A percentile compares a stretch with the other conserved stretches of the same genome.
phyloP scores from a whole-genome alignment of 345 rosid genomes.

The Microthlaspi erraticum region DNA sequence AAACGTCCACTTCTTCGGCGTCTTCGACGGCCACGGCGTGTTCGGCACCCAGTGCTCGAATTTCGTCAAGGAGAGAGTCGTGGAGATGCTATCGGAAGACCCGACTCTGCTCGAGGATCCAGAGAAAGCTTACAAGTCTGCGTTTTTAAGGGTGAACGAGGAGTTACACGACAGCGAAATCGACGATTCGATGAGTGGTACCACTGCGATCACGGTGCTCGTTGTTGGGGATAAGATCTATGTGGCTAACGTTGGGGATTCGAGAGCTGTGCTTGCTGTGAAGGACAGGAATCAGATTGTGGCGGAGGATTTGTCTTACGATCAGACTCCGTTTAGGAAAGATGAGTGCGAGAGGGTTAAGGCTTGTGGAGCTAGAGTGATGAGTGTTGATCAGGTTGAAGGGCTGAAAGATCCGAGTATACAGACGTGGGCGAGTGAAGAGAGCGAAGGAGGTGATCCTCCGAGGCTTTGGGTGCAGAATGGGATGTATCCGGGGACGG shows the following conservation, averaged over 20 bases:
- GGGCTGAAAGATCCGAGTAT: constrained; percentile 85
- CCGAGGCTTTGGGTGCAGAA: constrained; percentile 96
- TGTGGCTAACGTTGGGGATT: constrained; percentile 98
- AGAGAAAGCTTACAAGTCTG: constrained; percentile 66
- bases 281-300: constrained; percentile 61
- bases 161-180: constrained; percentile 77
- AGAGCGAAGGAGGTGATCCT: constrained; percentile 90
- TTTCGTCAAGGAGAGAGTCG: constrained; percentile 75
- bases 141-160: constrained; percentile 62
- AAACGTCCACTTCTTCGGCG: constrained; percentile 88
- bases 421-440: constrained; percentile 89
- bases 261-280: constrained; percentile 89
- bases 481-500: constrained; percentile 95
- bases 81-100: constrained; percentile 68
- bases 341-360: constrained; percentile 94
- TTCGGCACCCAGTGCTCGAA: constrained; percentile 78
- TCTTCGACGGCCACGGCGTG: constrained; percentile 91
- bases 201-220: constrained; percentile 93
- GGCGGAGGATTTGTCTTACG: constrained; percentile 85
- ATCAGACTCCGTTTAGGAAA: constrained; percentile 94
- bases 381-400: constrained; percentile 96
- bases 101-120: constrained; percentile 73
- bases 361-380: constrained; percentile 85
- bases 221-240: constrained; percentile 76
- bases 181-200: constrained; percentile 95